Conservation (phyloP, 139 green algal species). For the Ettlia oleoabundans region DNA sequence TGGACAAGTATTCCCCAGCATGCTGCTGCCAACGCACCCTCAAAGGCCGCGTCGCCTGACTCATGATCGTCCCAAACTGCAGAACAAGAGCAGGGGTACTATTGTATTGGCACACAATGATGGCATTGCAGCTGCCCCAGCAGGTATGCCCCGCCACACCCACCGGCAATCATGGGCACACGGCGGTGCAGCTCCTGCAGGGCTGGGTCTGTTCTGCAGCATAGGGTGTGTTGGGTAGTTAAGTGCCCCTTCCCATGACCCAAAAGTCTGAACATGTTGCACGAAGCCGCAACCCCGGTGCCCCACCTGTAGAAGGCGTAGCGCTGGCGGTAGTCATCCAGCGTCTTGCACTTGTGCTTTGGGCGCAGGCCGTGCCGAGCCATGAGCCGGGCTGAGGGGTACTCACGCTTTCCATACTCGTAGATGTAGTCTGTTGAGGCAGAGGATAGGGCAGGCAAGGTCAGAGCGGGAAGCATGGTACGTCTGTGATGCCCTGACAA, state of each 20-base stretch:
- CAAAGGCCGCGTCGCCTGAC: background rate
- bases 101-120: background rate
- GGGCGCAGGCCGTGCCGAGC: constrained; percentile 34
- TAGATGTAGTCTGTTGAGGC: constrained; percentile 22
- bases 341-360: constrained; percentile 35
- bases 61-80: constrained; percentile 37
- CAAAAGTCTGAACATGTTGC: background rate
- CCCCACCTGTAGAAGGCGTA: constrained; percentile 39
- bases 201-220: constrained; percentile 20
- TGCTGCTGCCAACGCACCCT: background rate
- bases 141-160: too few relatives aligned
- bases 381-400: background rate
- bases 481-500: background rate
- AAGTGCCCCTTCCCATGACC: background rate
- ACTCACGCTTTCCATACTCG: constrained; percentile 27
- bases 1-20: too few relatives aligned
- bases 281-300: background rate
- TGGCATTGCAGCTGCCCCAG: background rate
- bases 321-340: constrained; percentile 33
- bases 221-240: too few relatives aligned
- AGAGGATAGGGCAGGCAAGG: background rate
- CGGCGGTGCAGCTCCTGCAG: constrained; percentile 36
- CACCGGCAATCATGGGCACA: constrained; percentile 15
- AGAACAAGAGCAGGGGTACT: background rate
- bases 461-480: background rate